These are phyloP conservation scores for Niveomyces coronatus DNA, from an alignment of 2,329 filamentous ascomycete genomes.

Conservation along the genomic window DNA sequence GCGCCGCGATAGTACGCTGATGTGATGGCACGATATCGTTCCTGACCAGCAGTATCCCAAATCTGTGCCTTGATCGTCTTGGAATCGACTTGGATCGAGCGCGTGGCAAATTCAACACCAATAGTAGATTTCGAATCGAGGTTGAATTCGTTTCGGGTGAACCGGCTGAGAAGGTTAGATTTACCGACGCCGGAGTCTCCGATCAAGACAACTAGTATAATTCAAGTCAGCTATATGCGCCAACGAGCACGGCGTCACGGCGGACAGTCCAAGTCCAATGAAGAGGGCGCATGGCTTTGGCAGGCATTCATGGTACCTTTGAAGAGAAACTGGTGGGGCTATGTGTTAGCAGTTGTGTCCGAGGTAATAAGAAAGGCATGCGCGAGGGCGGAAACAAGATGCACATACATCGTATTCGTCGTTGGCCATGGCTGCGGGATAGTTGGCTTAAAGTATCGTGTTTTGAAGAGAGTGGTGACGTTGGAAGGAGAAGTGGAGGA, in stretches of 20 bases:
- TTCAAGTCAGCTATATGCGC: conserved; percentile 20
- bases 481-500: too few species aligned
- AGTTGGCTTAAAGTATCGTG: not conserved
- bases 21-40: conserved; percentile 97
- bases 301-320: conserved; percentile 72
- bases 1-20: conserved; percentile 98
- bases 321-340: conserved; percentile 74
- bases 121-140: conserved; percentile 99
- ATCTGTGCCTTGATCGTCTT: conserved; percentile 99
- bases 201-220: conserved; percentile 76
- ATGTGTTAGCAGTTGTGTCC: conserved; percentile 20
- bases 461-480: too few species aligned
- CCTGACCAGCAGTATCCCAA: conserved; percentile 98
- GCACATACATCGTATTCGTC: conserved; percentile 97
- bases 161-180: conserved; percentile 98
- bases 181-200: conserved; percentile 99
- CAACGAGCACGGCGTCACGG: conserved; percentile 10
- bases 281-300: not conserved
- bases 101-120: conserved; percentile 97
- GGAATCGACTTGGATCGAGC: conserved; percentile 95
- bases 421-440: conserved; percentile 73
- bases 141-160: conserved; percentile 99
- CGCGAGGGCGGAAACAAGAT: conserved; percentile 14
- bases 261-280: conserved; percentile 4
- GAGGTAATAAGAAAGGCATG: conserved; percentile 6